A percentile compares a stretch with the other conserved stretches of the same genome.
Evolutionary conservation across 2,329 filamentous ascomycete species (phyloP).

Genomic region (Fusarium marasasianum): DNA sequence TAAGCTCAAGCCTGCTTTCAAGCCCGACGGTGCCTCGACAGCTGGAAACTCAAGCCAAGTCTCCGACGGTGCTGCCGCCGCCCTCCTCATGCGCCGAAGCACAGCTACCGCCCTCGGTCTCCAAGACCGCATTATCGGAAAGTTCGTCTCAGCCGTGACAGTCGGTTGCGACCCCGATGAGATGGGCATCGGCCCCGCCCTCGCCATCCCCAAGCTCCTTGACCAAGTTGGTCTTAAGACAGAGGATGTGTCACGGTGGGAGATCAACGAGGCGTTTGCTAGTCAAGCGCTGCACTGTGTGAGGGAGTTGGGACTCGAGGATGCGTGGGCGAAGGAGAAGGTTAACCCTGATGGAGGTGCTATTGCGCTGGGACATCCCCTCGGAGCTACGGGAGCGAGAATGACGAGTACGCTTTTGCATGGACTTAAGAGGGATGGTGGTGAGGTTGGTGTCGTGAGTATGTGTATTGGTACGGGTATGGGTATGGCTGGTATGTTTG

Average conservation of each 20-base stretch:
- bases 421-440: conserved; percentile 74
- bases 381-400: conserved; percentile 87
- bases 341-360: conserved; percentile 94
- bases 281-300: conserved; percentile 76
- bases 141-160: conserved; percentile 80
- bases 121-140: conserved; percentile 75
- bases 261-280: conserved; percentile 88
- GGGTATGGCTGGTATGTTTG: conserved; percentile 43
- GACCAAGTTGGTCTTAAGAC: conserved; percentile 70
- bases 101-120: conserved; percentile 80
- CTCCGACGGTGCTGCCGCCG: conserved; percentile 86
- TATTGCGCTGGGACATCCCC: conserved; percentile 91
- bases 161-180: conserved; percentile 87
- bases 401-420: conserved; percentile 77
- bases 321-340: conserved; percentile 68
- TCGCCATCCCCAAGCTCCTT: conserved; percentile 88
- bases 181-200: conserved; percentile 90
- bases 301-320: conserved; percentile 72
- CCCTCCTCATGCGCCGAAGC: conserved; percentile 84
- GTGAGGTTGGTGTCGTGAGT: conserved; percentile 84
- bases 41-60: conserved; percentile 90
- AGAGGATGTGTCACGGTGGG: conserved; percentile 83
- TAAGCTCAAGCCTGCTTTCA: conserved; percentile 87
- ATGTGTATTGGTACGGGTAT: conserved; percentile 82
- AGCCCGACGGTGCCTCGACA: conserved; percentile 76